Base-by-base conservation (phyloP, 495 filamentous ascomycete species). In the Platismatia glauca region DNA sequence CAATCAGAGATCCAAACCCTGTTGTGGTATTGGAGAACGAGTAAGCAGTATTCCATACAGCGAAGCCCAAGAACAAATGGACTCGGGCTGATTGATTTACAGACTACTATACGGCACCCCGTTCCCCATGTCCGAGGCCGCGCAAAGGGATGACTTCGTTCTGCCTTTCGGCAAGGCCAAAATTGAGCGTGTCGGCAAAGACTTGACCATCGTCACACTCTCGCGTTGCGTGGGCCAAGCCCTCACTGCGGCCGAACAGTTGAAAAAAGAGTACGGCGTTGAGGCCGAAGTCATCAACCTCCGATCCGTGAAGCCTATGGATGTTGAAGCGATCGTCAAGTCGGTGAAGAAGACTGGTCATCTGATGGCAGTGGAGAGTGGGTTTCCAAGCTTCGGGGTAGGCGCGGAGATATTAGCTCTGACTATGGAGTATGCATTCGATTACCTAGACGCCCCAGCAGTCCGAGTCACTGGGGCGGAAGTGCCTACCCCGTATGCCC, bases 271-370 rank as follows among this genome's bases (percentile, higher is more conserved):
- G 75, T 97, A 96, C 76, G 94, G 94, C 64, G 84, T 98, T 52
- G 95, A 97, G 61, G 87, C 83, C 59, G 94, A 98, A 78, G 95
- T 98, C 60, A 89, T 98, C 83, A 98, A 98, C 81, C 86, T 98
- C 58, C 90, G 94, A 67, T 96, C 91, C 64, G 76, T 98, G 76
- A 98, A 97, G 83, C 94, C 94, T 41, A 81, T 98, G 59, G 94
- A 98, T 73, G 85, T 98, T 46, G 92, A 97, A 77, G 82, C 87
- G 60, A 96, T 98, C 72, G 82, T 96, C 72, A 90, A 93, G 75
- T 96, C 91, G 18, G 88, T 97, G 71, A 96, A 97, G 87, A 98
- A 98, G 87, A 98, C 94, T 29, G 88, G 89, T 71, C 87, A 86
- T 71, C 82, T 98, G 63, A 85, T 98, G 77, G 86, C 84, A 33